Evolutionary conservation across 305 asterid species (phyloP).

Genomic region (Petunia hybrid): DNA sequence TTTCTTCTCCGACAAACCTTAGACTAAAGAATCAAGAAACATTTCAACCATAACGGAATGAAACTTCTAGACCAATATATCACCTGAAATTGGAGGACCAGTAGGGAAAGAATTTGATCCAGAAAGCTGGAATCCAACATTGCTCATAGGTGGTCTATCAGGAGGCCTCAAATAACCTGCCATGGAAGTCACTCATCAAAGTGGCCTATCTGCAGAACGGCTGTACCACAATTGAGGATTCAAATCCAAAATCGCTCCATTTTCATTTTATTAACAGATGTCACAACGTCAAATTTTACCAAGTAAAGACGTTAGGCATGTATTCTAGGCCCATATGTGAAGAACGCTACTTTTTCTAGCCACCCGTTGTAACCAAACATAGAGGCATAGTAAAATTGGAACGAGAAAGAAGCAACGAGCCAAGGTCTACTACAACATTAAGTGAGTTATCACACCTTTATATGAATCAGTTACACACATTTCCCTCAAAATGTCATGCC

Average conservation of each 20-base stretch:
- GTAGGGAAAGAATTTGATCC: slow-evolving; percentile 58
- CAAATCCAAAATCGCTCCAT: slow-evolving; percentile 28
- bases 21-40: slow-evolving; percentile 19
- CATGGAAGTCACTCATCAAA: slow-evolving; percentile 41
- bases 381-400: slow-evolving; percentile 12
- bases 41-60: not conserved
- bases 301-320: not conserved
- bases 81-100: slow-evolving; percentile 65
- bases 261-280: slow-evolving; percentile 19
- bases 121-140: slow-evolving; percentile 60
- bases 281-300: slow-evolving; percentile 27
- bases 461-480: slow-evolving; percentile 25
- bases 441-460: not conserved
- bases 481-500: not conserved
- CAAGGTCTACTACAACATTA: slow-evolving; percentile 17
- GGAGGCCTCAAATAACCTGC: slow-evolving; percentile 70
- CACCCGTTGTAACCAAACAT: not conserved
- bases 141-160: slow-evolving; percentile 69
- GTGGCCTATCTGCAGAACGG: slow-evolving; percentile 11
- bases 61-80: slow-evolving; percentile 31
- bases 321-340: not conserved
- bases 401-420: not conserved
- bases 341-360: not conserved
- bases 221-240: not conserved
- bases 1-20: slow-evolving; percentile 25